Conservation (phyloP, 148 eudicot species). For the Drosera capensis region DNA sequence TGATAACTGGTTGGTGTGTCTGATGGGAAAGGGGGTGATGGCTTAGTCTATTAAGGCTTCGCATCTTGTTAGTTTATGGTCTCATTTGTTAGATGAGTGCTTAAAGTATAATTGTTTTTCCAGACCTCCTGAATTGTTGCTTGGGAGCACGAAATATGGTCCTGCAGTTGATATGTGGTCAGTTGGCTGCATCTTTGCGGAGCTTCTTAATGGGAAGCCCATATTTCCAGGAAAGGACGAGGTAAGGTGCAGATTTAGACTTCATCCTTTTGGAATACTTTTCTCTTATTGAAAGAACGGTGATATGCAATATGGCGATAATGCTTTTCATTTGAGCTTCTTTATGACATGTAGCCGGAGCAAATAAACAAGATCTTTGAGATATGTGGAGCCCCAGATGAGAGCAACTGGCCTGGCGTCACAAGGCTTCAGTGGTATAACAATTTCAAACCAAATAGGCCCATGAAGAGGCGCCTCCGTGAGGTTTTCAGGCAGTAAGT, state of each 20-base stretch:
- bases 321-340: conserved; percentile 3
- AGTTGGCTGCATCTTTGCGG: conserved; percentile 93
- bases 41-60: too few relatives aligned
- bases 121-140: conserved; percentile 95
- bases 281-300: too few relatives aligned
- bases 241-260: conserved; percentile 25
- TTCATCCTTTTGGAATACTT: too few relatives aligned
- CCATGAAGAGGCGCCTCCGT: conserved; percentile 62
- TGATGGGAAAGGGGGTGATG: too few relatives aligned
- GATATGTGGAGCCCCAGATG: conserved; percentile 87
- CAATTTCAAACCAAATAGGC: conserved; percentile 71
- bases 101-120: conserved; percentile 5
- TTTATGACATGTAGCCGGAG: conserved; percentile 48
- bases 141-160: conserved; percentile 91
- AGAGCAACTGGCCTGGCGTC: conserved; percentile 81
- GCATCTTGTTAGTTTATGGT: too few relatives aligned
- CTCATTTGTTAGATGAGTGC: background rate
- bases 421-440: conserved; percentile 76
- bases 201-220: conserved; percentile 70
- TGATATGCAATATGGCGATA: too few relatives aligned
- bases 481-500: conserved; percentile 78
- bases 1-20: too few relatives aligned
- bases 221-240: conserved; percentile 75
- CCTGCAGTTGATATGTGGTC: conserved; percentile 99
- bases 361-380: conserved; percentile 82